Evolutionary conservation across 306 rosid species (phyloP).

Genomic region (Gillenia trifoliata): DNA sequence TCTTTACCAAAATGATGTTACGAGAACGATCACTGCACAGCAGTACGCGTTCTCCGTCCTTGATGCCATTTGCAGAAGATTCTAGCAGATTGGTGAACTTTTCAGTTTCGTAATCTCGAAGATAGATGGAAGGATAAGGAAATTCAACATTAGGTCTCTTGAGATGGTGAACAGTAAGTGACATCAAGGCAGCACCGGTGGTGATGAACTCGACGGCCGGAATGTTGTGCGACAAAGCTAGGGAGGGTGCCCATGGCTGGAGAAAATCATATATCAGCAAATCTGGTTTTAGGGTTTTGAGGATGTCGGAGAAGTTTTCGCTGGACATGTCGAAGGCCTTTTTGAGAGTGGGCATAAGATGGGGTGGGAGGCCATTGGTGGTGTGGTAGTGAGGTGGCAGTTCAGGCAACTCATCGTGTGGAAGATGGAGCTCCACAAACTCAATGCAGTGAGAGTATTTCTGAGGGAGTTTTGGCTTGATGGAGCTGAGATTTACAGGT

Average conservation of each 20-base stretch:
- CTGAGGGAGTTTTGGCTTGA: constrained; percentile 7
- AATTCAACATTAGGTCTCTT: not conserved
- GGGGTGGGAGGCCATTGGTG: not conserved
- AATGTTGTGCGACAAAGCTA: constrained; percentile 20
- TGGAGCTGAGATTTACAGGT: constrained; percentile 14
- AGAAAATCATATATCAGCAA: constrained; percentile 16
- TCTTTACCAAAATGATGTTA: not conserved
- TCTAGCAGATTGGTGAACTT: not conserved
- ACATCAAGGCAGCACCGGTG: not conserved
- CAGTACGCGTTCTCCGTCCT: not conserved
- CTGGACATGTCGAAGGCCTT: constrained; percentile 28
- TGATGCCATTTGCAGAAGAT: not conserved
- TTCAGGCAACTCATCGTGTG: constrained; percentile 1
- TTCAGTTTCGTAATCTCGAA: not conserved
- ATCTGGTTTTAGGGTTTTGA: constrained; percentile 16
- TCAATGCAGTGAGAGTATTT: not conserved
- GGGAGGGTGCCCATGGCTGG: constrained; percentile 18
- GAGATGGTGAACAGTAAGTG: not conserved
- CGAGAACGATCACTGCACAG: constrained; percentile 1
- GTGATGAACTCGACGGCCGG: constrained; percentile 17
- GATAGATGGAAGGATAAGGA: not conserved
- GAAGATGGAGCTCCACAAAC: constrained; percentile 26
- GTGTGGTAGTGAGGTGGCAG: not conserved
- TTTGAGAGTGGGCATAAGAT: constrained; percentile 22
- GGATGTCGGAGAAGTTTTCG: constrained; percentile 9